Evolutionary conservation across 768 basidiomycete species (phyloP).

Genomic region (Pleurotus ostreatus): DNA sequence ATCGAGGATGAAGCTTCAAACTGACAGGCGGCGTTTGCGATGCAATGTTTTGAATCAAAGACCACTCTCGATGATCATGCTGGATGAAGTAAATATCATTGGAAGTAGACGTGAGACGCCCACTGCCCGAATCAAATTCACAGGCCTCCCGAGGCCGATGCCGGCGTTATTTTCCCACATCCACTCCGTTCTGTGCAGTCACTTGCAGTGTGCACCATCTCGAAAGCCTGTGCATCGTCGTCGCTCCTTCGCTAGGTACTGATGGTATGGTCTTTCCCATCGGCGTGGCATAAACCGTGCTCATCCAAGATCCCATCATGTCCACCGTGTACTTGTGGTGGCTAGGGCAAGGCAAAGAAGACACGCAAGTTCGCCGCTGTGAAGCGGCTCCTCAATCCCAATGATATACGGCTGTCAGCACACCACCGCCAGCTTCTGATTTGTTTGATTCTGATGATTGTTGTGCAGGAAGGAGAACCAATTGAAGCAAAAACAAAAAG

Average conservation of each 20-base stretch:
- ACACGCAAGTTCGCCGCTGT: slow-evolving; percentile 93
- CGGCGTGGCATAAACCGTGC: background rate
- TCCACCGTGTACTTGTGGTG: background rate
- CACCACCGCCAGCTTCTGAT: background rate
- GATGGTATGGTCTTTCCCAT: background rate
- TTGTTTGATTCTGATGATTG: slow-evolving; percentile 9
- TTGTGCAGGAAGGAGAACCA: slow-evolving; percentile 84
- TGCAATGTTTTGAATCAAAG: too few species aligned
- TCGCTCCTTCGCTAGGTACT: background rate
- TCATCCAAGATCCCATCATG: background rate
- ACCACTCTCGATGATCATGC: too few species aligned
- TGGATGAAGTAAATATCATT: too few species aligned
- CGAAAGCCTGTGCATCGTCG: background rate
- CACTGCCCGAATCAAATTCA: too few species aligned
- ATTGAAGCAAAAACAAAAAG: slow-evolving; percentile 82
- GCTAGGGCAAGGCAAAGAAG: slow-evolving; percentile 85
- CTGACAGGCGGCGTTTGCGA: too few species aligned
- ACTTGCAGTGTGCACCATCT: background rate
- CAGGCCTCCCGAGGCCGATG: background rate
- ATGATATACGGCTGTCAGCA: slow-evolving; percentile 84
- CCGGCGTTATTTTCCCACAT: background rate
- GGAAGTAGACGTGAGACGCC: too few species aligned
- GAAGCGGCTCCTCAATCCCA: slow-evolving; percentile 91
- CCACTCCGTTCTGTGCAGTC: background rate
- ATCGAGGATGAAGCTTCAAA: too few species aligned